A percentile compares a stretch with the other conserved stretches of the same genome.
phyloP scores from a whole-genome alignment of 1,284 basidiomycete genomes.

The Stereum hirsutum region DNA sequence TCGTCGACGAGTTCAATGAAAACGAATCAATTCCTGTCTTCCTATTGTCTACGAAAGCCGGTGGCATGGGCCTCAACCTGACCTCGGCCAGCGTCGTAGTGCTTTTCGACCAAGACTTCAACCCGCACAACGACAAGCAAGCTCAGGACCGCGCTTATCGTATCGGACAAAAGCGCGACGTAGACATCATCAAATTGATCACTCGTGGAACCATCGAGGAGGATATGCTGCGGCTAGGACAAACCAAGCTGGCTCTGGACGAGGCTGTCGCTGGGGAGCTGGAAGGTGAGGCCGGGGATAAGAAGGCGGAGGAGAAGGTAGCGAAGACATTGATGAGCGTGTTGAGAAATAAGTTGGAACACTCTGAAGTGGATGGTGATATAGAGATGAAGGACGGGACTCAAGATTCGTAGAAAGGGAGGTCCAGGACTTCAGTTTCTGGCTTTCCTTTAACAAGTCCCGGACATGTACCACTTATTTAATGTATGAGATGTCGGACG shows the following conservation, averaged over 20 bases:
- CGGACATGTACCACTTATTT: too few species aligned
- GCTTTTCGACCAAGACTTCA: conserved; percentile 98
- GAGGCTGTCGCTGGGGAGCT: conserved; percentile 82
- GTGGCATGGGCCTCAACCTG: conserved; percentile 87
- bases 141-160: conserved; percentile 97
- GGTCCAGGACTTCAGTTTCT: too few species aligned
- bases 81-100: conserved; percentile 91
- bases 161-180: conserved; percentile 91
- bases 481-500: too few species aligned
- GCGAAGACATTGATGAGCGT: conserved; percentile 76
- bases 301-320: conserved; percentile 68
- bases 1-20: conserved; percentile 97
- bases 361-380: conserved; percentile 2
- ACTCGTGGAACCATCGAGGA: conserved; percentile 92
- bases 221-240: conserved; percentile 85
- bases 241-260: conserved; percentile 87
- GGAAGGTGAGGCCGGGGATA: conserved; percentile 42
- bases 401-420: too few species aligned
- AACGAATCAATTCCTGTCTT: conserved; percentile 89
- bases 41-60: conserved; percentile 93
- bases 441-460: too few species aligned
- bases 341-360: conserved; percentile 59
- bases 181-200: conserved; percentile 92
- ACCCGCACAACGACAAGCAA: conserved; percentile 88
- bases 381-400: conserved; percentile 1